Conservation (phyloP, 169 alveolate species). For the Cytauxzoon felis region DNA sequence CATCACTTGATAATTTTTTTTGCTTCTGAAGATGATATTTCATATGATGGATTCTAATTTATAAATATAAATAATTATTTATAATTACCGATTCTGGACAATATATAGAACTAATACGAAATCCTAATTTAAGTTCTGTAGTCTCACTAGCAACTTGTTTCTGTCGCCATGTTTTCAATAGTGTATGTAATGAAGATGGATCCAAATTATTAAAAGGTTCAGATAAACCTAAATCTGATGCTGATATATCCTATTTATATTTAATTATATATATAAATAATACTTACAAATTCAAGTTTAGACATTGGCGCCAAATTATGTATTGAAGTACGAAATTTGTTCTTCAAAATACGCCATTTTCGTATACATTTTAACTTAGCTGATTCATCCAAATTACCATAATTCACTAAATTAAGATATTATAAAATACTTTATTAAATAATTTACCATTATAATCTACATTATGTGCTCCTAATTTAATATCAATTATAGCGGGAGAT, state of each 20-base stretch:
- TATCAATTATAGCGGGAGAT: constrained; percentile 56
- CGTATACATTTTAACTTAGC: constrained; percentile 6
- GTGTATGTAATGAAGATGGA: constrained; percentile 12
- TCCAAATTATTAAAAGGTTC: constrained; percentile 31
- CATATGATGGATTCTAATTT: constrained; percentile 16
- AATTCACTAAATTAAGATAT: neutral
- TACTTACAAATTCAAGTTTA: neutral
- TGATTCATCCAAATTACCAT: constrained; percentile 18
- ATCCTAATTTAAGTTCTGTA: constrained; percentile 56
- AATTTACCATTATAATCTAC: constrained; percentile 19
- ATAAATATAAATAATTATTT: neutral
- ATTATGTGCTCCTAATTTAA: constrained; percentile 54
- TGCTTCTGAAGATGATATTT: constrained; percentile 39
- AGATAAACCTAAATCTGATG: constrained; percentile 44
- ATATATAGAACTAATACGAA: constrained; percentile 52
- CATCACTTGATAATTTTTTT: constrained; percentile 21
- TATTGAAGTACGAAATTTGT: neutral
- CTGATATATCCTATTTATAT: constrained; percentile 29
- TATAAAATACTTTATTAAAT: neutral
- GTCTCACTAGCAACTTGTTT: constrained; percentile 53
- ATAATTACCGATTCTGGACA: neutral
- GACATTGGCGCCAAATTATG: neutral
- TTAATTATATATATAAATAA: neutral
- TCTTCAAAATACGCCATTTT: constrained; percentile 27
- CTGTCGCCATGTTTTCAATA: constrained; percentile 61